Base-by-base conservation (phyloP, 2,329 filamentous ascomycete species). In the Fusarium sp. region DNA sequence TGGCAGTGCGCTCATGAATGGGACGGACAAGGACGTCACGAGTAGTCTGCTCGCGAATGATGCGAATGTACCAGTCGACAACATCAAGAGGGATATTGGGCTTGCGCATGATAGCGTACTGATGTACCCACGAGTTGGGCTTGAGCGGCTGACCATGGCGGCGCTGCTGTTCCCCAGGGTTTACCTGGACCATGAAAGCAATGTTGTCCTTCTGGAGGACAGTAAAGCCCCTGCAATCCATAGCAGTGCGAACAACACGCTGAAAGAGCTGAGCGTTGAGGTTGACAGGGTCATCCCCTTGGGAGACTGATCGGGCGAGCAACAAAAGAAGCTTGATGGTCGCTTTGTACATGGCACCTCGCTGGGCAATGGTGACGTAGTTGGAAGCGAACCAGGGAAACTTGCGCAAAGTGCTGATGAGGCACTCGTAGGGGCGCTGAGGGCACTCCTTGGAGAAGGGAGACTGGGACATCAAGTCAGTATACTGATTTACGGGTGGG, bases 351-450 rank as follows among this genome's bases (percentile, higher is more conserved):
- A 89, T 75, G 7, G 78, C 74, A 39, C 81, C 74, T 1, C 87
- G 84, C 72, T 89, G 82, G 52, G 78, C 75, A 42, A 89, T 76
- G 7, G 84, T 89, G 75, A 89, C 85, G 49, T 78, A 66, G 3
- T 84, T 74, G 1, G 85, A 79, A 71, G 81, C 79, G 57, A 84
- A 80, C 88, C 88, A 90, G 0, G 88, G 88, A 39, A 88, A 80
- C 77, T 89, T 86, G 58, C 81, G 82, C 34, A 87, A 70, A 1
- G 84, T 88, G 71, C 85, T 88, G 65, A 90, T 87, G 68, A 90
- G 77, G 70, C 82, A 87, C 75, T 90, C 88, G 53, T 84, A 89
- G 2, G 86, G 83, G 12, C 88, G 83, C 74, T 90, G 86, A 0
- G 86, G 85, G 64, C 85, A 88, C 25, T 86, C 80, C 53, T 79